Percentiles rank a stretch among this genome's conserved stretches.
Evolutionary conservation across 192 early-diverging fungal species (phyloP).

Genomic region (Borealophlyctis nickersoniae): DNA sequence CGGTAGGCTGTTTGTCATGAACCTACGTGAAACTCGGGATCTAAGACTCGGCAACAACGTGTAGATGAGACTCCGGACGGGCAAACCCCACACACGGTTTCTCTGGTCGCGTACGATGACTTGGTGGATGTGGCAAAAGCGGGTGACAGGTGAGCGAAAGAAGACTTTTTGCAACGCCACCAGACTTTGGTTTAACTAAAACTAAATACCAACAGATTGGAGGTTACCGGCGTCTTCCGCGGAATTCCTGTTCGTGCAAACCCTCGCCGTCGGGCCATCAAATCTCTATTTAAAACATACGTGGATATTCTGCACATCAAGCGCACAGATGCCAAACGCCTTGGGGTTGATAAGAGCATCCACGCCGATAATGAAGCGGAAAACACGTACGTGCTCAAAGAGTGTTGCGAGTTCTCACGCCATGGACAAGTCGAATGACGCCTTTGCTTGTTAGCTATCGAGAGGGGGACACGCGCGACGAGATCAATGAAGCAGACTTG

Average conservation of each 20-base stretch:
- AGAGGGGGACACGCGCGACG: conserved; percentile 32
- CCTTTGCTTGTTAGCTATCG: too few relatives aligned
- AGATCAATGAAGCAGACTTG: conserved; percentile 35
- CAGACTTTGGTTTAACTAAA: conserved; percentile 9
- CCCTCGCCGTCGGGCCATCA: conserved; percentile 81
- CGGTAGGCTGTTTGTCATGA: conserved; percentile 33
- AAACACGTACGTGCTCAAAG: too few relatives aligned
- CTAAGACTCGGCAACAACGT: too few relatives aligned
- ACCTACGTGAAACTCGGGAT: too few relatives aligned
- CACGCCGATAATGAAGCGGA: conserved; percentile 55
- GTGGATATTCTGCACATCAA: conserved; percentile 94
- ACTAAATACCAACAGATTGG: conserved; percentile 60
- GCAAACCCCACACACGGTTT: conserved; percentile 96
- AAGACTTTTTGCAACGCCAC: not conserved
- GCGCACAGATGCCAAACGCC: conserved; percentile 69
- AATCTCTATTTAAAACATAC: conserved; percentile 90
- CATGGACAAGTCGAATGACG: too few relatives aligned
- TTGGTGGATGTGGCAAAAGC: conserved; percentile 89
- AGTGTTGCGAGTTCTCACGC: too few relatives aligned
- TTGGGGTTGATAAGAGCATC: conserved; percentile 50
- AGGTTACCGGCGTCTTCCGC: conserved; percentile 93
- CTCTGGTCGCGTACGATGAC: conserved; percentile 88
- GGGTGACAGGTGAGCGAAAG: conserved; percentile 69
- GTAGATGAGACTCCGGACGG: conserved; percentile 90
- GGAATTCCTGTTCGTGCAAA: conserved; percentile 89